Evolutionary conservation across 129 eudicot species (phyloP).

Genomic region (Flaveria trinervia): DNA sequence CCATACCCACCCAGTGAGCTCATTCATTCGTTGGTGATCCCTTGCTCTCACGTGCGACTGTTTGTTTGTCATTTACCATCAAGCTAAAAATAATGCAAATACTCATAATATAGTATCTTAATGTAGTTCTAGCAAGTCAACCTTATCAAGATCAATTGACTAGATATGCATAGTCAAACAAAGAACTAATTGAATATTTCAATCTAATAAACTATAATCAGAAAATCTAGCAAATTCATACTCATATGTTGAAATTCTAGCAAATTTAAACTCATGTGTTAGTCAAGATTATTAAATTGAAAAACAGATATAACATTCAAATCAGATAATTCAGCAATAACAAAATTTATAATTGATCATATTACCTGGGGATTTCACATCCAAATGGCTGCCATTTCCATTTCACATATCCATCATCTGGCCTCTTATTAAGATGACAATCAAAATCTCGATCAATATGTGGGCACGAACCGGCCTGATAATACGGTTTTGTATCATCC

Average conservation of each 20-base stretch:
- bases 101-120: background rate
- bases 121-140: background rate
- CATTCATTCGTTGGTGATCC: too few relatives aligned
- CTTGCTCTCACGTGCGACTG: too few relatives aligned
- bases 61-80: background rate
- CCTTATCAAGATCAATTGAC: conserved; percentile 6
- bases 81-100: background rate
- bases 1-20: too few relatives aligned
- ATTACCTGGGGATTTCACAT: conserved; percentile 88
- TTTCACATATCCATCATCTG: conserved; percentile 63
- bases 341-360: background rate
- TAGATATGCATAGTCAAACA: conserved; percentile 25
- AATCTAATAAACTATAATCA: conserved; percentile 21
- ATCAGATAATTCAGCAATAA: background rate
- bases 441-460: conserved; percentile 72
- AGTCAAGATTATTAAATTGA: conserved; percentile 30
- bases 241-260: conserved; percentile 26
- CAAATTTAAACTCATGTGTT: conserved; percentile 18
- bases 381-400: conserved; percentile 98
- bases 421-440: conserved; percentile 83
- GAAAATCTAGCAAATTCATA: conserved; percentile 27
- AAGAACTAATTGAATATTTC: conserved; percentile 18
- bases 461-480: conserved; percentile 87
- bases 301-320: conserved; percentile 15
- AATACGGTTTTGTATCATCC: conserved; percentile 76